Conservation (phyloP, 768 basidiomycete genomes). For the Calvatia gigantea region DNA sequence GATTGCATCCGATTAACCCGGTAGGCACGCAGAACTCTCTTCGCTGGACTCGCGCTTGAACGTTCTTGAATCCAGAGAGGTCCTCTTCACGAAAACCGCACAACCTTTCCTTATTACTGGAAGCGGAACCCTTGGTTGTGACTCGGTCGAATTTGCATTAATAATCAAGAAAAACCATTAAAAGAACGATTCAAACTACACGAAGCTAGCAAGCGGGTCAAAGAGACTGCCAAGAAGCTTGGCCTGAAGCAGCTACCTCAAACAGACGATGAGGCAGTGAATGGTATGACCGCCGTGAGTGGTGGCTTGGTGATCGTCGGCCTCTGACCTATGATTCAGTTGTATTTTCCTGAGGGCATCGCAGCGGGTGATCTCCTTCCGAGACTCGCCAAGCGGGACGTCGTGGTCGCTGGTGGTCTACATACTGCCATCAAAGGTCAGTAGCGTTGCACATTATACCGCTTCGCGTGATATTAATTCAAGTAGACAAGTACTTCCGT, state of each 20-base stretch:
- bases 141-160: conserved; percentile 49
- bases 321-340: conserved; percentile 24
- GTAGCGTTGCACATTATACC: too few species aligned
- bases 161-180: conserved; percentile 29
- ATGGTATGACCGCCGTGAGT: conserved; percentile 90
- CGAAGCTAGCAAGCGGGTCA: conserved; percentile 65
- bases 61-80: conserved; percentile 42
- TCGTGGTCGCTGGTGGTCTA: conserved; percentile 87
- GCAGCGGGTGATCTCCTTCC: conserved; percentile 74
- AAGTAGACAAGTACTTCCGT: too few species aligned
- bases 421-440: conserved; percentile 81
- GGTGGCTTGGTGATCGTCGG: neutral
- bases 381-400: conserved; percentile 61
- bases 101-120: conserved; percentile 96
- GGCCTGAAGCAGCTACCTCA: conserved; percentile 75
- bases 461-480: too few species aligned
- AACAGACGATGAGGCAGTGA: conserved; percentile 63
- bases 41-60: neutral
- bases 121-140: conserved; percentile 96
- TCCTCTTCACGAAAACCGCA: conserved; percentile 71
- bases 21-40: conserved; percentile 28
- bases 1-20: conserved; percentile 85
- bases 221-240: conserved; percentile 56
- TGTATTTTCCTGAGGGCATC: conserved; percentile 86
- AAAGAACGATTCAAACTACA: conserved; percentile 79